A percentile compares a stretch with the other conserved stretches of the same genome.
These are phyloP conservation scores for Thielaviopsis punctulata DNA, from an alignment of 2,329 filamentous ascomycete genomes.

Conservation along the genomic window DNA sequence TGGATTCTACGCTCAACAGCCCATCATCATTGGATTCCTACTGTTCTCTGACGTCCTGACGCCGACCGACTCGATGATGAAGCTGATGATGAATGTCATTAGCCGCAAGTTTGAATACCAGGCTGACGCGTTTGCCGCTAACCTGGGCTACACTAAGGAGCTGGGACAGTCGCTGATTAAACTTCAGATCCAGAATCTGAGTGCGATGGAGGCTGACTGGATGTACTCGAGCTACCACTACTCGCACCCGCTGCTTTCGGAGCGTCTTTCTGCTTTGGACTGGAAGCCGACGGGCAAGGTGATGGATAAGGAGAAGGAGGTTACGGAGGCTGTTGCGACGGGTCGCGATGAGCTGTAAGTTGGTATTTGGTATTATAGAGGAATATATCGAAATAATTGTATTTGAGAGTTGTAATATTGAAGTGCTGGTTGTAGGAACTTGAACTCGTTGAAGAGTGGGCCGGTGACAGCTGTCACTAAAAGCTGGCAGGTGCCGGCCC, in stretches of 20 bases:
- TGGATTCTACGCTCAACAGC: slow-evolving; percentile 66
- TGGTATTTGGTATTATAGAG: background rate
- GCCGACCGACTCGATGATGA: slow-evolving; percentile 86
- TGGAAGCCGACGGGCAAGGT: slow-evolving; percentile 52
- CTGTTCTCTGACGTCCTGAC: slow-evolving; percentile 93
- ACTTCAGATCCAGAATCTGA: slow-evolving; percentile 94
- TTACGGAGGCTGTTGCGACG: slow-evolving; percentile 44
- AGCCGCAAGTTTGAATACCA: slow-evolving; percentile 92
- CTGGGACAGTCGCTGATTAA: slow-evolving; percentile 83
- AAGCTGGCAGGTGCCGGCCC: background rate
- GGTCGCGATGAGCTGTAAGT: slow-evolving; percentile 56
- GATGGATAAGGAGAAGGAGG: slow-evolving; percentile 22
- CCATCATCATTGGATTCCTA: slow-evolving; percentile 93
- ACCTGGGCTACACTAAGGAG: slow-evolving; percentile 68
- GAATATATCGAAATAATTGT: background rate
- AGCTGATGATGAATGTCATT: slow-evolving; percentile 89
- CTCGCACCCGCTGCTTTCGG: slow-evolving; percentile 89
- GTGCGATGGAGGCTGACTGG: slow-evolving; percentile 97
- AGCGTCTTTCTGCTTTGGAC: slow-evolving; percentile 76
- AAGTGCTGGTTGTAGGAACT: background rate
- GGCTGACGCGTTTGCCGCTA: slow-evolving; percentile 76
- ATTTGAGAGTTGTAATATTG: background rate
- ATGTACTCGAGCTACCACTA: slow-evolving; percentile 98
- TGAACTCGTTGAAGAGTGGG: background rate
- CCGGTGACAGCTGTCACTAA: slow-evolving; percentile 2